Evolutionary conservation across 805 yeast species (phyloP), one percentile per base, ranked within the genome.

Genomic region (Teunomyces aglyptinius): DNA sequence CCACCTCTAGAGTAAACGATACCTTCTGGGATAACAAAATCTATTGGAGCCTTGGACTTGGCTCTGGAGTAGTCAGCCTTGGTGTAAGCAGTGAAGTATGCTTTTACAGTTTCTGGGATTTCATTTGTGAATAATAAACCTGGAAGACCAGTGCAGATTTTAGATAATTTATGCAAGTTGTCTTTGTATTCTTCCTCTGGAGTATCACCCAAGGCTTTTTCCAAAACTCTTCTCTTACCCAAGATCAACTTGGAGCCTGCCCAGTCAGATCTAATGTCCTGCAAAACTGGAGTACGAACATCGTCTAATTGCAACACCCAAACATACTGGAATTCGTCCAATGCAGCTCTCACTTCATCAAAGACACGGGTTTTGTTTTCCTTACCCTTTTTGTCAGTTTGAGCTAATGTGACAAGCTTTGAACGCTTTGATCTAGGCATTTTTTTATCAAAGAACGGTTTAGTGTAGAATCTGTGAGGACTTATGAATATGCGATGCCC

Each of bases 341-440:
- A 77, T 15, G 86, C 83, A 49, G 78, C 78, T 71, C 96, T 83
- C 44, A 94, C 84, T 52, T 90, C 97, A 61, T 91, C 97, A 56
- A 90, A 94, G 56, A 92, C 83, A 59, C 92, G 78, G 57, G 82
- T 92, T 67, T 94, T 94, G 71, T 89, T 90, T 58, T 89, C 97
- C 55, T 85, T 83, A 43, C 97, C 97, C 65, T 94, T 94, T 70
- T 90, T 94, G 57, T 90, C 97, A 52, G 98, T 92, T 64, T 92
- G 92, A 32, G 99, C 94, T 58, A 94, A 77, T 11, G 98, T 88
- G 50, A 94, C 96, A 57, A 91, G 84, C 83, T 89, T 94, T 56
- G 97, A 86, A 81, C 98, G 92, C 67, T 84, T 91, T 31, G 97
- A 90, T 80, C 96, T 89, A 52, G 99, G 97, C 99, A 92, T 92